Conservation (phyloP, 2,329 filamentous ascomycete genomes). For the Colletotrichum lupini region DNA sequence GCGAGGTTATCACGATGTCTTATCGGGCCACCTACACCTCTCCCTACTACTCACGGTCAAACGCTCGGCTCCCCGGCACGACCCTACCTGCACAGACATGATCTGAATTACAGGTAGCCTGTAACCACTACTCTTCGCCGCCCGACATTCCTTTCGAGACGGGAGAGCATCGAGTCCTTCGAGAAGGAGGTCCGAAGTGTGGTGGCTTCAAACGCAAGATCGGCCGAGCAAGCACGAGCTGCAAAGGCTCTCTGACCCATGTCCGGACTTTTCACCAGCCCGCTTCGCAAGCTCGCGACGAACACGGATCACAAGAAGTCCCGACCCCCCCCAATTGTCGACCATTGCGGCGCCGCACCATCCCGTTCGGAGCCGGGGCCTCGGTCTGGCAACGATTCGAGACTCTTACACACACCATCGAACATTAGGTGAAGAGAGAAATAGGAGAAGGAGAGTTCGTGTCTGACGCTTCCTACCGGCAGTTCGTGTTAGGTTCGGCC, state of each 20-base stretch:
- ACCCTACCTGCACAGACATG: constrained; percentile 2
- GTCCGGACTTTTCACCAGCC: neutral
- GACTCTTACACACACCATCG: neutral
- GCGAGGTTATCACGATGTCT: neutral
- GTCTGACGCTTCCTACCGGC: neutral
- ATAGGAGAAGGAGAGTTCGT: neutral
- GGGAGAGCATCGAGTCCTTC: constrained; percentile 16
- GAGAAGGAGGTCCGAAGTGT: constrained; percentile 26
- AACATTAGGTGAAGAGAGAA: neutral
- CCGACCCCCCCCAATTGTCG: constrained; percentile 5
- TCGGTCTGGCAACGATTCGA: constrained; percentile 2
- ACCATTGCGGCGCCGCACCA: neutral
- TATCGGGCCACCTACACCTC: neutral
- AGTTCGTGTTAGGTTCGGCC: neutral
- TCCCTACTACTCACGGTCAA: neutral
- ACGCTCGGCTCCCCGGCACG: neutral
- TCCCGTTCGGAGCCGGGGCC: constrained; percentile 14
- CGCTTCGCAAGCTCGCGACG: neutral
- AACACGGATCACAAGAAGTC: neutral
- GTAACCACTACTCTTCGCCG: neutral
- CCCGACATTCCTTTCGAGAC: neutral
- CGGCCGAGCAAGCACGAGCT: constrained; percentile 19
- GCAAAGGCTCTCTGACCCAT: constrained; percentile 12
- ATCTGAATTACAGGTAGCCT: neutral
- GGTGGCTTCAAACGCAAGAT: constrained; percentile 21